Conservation (phyloP, 208 protist species). For the Trypanosoma caninum region DNA sequence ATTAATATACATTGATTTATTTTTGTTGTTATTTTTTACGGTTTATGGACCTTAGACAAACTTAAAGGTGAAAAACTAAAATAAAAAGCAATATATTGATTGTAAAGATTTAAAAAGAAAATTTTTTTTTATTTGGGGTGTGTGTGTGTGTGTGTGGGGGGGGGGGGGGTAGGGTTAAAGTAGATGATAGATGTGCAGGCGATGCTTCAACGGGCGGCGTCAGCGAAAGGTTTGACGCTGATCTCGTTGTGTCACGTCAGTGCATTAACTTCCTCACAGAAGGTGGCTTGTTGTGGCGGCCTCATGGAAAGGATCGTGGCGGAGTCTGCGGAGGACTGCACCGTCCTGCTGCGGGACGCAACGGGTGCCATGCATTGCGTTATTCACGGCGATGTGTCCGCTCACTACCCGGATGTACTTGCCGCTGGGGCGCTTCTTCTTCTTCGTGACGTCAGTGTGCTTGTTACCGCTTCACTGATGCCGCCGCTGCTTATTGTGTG, state of each 20-base stretch:
- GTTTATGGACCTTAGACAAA: neutral
- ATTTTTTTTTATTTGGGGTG: too few species aligned
- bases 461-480: slow-evolving; percentile 45
- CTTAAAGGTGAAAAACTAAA: neutral
- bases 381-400: slow-evolving; percentile 71
- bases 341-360: slow-evolving; percentile 61
- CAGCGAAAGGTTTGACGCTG: slow-evolving; percentile 35
- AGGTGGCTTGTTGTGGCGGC: slow-evolving; percentile 76
- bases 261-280: slow-evolving; percentile 37
- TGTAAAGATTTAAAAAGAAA: too few species aligned
- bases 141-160: too few species aligned
- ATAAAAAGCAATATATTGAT: too few species aligned
- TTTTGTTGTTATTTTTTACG: neutral
- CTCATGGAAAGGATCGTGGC: slow-evolving; percentile 61
- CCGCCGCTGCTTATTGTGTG: slow-evolving; percentile 77
- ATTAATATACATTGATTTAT: neutral
- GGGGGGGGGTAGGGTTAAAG: neutral
- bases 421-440: slow-evolving; percentile 61
- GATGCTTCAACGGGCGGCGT: slow-evolving; percentile 53
- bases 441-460: slow-evolving; percentile 60
- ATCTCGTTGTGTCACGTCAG: slow-evolving; percentile 44
- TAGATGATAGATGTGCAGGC: slow-evolving; percentile 53
- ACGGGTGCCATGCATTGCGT: slow-evolving; percentile 62
- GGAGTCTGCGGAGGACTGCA: slow-evolving; percentile 78
- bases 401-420: slow-evolving; percentile 69